Evolutionary conservation across 441 rosid genomes (phyloP), one percentile per base, ranked within the genome.

Genomic region (Viola pubescens): DNA sequence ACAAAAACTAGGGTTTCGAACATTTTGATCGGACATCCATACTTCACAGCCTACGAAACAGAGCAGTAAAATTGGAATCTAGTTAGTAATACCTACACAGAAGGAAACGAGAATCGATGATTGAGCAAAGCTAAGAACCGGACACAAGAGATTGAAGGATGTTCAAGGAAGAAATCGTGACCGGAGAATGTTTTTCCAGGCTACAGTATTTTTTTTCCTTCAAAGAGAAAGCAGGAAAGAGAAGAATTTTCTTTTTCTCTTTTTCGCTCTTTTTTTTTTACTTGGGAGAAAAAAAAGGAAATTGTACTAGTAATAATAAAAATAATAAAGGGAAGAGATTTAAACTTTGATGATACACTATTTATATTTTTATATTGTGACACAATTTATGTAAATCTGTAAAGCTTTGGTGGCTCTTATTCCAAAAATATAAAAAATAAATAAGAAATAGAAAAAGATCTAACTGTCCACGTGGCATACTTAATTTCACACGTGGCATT

Each of bases 1-100:
- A 57, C 54, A 59, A 56, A 26, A 76, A 38, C 62, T 85, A 85
- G 84, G 81, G 86, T 79, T 85, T 71, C 68, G 60, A 75, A 63
- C 58, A 64, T 45, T 62, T 54, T 58, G 67, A 60, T 56, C 45
- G 53, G 67, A 55, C 52, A 12, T 8, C 6, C 10, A 16, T 26
- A 50, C 43, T 48, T n/a, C 37, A 48, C 40, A 56, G 12, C 38
- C 41, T 19, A 19, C n/a, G 3, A 49, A 48, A 8, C 39, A 45
- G 58, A 65, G 44, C 8, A 2, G 49, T 37, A 39, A 52, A 65
- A 66, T 39, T 58, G 11, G 54, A 47, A 50, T 50, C 9, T 48
- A 39, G 14, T 52, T 16, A 40, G 43, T 14, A 52, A 9, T 58
- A 79, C 84, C 82, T 72, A 69, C 43, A 51, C 39, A 60, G 56